Base-by-base conservation (phyloP, 371 early-diverging fungal species). In the Lichtheimia corymbifera region DNA sequence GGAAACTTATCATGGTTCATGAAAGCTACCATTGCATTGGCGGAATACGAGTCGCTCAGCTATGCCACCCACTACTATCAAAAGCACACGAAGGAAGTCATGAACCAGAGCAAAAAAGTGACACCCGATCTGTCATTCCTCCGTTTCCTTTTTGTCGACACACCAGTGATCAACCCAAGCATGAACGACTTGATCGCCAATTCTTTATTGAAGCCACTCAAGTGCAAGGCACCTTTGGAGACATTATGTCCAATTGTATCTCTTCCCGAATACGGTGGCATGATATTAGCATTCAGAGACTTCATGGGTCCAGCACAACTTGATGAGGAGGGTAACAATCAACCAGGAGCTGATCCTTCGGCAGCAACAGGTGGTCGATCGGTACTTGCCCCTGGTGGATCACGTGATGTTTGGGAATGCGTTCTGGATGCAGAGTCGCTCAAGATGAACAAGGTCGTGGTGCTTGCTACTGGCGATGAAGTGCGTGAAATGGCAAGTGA, bases 231-330 rank as follows among this genome's bases (percentile, higher is more conserved):
- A 18, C 84, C 90, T 11, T 68, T 80, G 24, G 77, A 83, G 7
- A 86, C 88, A 0, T 69, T 93, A 4, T 86, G 88, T 5, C 86
- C 92, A 0, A 75, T 91, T 53, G 82, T 83, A 22, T 87, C 89
- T 45, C 70, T 91, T 15, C 81, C 88, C 0, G 91, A 91, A 61
- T 88, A 91, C 54, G 92, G 89, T 57, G 91, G 93, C 11, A 82
- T 88, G 74, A 79, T 93, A 35, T 59, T 93, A 53, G 71, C 81
- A 49, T 79, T 87, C 62, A 67, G 87, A 25, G 84, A 85, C 54
- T 72, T 55, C 61, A 67, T 70, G 25, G 83, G 78, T 0, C 72
- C 78, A 12, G 66, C 67, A 2, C 63, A 65, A 27, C 17, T 73
- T n/a, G 80, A 76, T 44, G 73, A 71, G n/a, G 63, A 60, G n/a